Conservation (phyloP, 129 eudicot species). For the Centaurea solstitialis region DNA sequence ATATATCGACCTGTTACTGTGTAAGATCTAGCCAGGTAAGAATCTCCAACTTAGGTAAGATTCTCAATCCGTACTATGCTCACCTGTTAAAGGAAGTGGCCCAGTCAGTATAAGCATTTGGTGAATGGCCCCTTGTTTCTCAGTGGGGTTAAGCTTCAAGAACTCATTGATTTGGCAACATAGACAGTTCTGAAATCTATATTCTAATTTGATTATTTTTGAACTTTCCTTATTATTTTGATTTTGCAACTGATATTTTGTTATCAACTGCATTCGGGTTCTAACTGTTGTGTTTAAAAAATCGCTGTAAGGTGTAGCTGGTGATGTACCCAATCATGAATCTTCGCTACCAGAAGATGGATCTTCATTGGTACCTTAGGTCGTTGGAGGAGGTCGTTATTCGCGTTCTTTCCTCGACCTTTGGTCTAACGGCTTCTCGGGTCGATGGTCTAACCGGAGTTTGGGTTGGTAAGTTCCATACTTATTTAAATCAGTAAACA, state of each 20-base stretch:
- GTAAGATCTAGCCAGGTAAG: no score
- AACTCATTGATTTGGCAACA: neutral
- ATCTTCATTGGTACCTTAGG: slow-evolving; percentile 95
- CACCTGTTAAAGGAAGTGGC: no score
- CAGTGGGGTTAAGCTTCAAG: no score
- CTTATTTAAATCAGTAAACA: no score
- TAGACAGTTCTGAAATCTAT: neutral
- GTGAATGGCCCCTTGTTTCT: no score
- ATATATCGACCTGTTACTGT: no score
- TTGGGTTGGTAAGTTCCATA: slow-evolving; percentile 47
- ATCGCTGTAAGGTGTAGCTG: slow-evolving; percentile 46
- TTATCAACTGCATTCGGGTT: neutral
- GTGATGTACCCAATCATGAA: slow-evolving; percentile 85
- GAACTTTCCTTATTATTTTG: neutral
- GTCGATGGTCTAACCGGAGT: slow-evolving; percentile 54
- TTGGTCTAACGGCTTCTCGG: slow-evolving; percentile 66
- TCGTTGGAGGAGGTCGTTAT: slow-evolving; percentile 87
- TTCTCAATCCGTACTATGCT: no score
- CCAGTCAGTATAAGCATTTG: no score
- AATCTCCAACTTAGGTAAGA: no score
- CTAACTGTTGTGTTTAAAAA: neutral
- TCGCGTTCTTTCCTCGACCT: slow-evolving; percentile 63
- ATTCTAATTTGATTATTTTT: neutral
- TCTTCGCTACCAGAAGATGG: slow-evolving; percentile 82
- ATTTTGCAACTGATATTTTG: neutral